Percentiles rank a stretch among this genome's conserved stretches.
These are phyloP conservation scores for Terana coerulea DNA, from an alignment of 768 basidiomycete genomes.

Conservation along the genomic window DNA sequence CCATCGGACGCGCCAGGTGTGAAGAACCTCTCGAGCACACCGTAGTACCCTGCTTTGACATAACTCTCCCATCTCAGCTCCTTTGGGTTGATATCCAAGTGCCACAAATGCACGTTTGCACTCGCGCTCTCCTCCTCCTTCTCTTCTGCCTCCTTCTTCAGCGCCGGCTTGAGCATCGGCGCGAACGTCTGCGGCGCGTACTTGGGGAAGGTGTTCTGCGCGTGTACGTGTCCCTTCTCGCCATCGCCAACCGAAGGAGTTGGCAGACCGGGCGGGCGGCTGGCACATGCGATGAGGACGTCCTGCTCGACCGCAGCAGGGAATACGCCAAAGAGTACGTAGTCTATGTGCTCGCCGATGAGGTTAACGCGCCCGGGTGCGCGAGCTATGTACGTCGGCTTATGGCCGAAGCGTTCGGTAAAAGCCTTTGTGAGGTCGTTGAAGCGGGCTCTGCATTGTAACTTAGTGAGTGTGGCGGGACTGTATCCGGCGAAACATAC, in stretches of 20 bases:
- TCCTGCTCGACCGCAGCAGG: conserved; percentile 85
- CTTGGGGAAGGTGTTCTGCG: conserved; percentile 57
- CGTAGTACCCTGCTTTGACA: conserved; percentile 83
- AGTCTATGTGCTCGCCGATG: conserved; percentile 81
- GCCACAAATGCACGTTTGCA: conserved; percentile 40
- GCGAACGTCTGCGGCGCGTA: conserved; percentile 59
- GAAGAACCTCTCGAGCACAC: conserved; percentile 31
- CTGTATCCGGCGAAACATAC: conserved; percentile 7
- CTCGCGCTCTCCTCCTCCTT: background rate
- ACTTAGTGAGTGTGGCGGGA: background rate
- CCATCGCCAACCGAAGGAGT: conserved; percentile 17
- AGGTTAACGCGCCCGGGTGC: conserved; percentile 78
- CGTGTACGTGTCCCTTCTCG: conserved; percentile 45
- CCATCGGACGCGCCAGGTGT: no score
- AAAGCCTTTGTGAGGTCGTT: conserved; percentile 59
- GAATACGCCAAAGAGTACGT: conserved; percentile 78
- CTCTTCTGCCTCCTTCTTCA: background rate
- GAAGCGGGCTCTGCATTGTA: conserved; percentile 57
- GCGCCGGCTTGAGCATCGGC: conserved; percentile 34
- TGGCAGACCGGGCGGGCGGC: conserved; percentile 20
- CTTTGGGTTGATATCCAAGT: conserved; percentile 67
- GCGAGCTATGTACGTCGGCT: conserved; percentile 66
- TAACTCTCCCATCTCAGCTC: conserved; percentile 84
- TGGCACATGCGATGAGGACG: conserved; percentile 74
- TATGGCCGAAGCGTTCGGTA: conserved; percentile 56